Evolutionary conservation across 208 protist species (phyloP).

Genomic region (Angomonas deanei): DNA sequence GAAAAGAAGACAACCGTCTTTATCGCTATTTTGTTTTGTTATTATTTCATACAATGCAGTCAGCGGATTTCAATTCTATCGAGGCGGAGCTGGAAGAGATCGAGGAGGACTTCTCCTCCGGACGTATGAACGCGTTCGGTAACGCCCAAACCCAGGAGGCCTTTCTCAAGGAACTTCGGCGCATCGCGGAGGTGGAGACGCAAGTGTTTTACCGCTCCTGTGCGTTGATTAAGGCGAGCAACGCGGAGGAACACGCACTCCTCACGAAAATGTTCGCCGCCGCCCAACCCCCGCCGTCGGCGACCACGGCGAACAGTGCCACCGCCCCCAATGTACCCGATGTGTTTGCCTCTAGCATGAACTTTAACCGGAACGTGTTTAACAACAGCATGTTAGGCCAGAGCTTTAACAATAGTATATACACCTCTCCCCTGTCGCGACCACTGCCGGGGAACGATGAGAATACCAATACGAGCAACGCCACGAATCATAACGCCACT

Average conservation of each 20-base stretch:
- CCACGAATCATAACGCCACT: slow-evolving; percentile 3
- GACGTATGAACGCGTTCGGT: slow-evolving; percentile 84
- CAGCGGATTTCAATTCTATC: slow-evolving; percentile 65
- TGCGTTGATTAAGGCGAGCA: slow-evolving; percentile 61
- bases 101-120: slow-evolving; percentile 72
- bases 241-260: slow-evolving; percentile 44
- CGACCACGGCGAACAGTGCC: neutral
- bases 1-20: neutral
- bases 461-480: slow-evolving; percentile 9
- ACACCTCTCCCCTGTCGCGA: neutral
- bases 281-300: slow-evolving; percentile 25
- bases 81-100: slow-evolving; percentile 80
- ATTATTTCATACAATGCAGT: too few relatives aligned
- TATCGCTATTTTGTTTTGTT: slow-evolving; percentile 4
- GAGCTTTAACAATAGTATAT: neutral
- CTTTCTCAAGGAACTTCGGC: slow-evolving; percentile 66
- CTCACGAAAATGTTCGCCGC: slow-evolving; percentile 66
- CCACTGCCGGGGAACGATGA: too few relatives aligned
- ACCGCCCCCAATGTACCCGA: neutral
- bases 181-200: slow-evolving; percentile 79
- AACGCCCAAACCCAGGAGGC: slow-evolving; percentile 50
- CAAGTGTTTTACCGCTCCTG: slow-evolving; percentile 84
- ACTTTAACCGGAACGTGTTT: neutral
- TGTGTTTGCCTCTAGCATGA: neutral
- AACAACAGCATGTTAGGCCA: neutral